A percentile compares a stretch with the other conserved stretches of the same genome.
These are phyloP conservation scores for Glonium stellatum DNA, from an alignment of 495 filamentous ascomycete genomes.

Conservation along the genomic window DNA sequence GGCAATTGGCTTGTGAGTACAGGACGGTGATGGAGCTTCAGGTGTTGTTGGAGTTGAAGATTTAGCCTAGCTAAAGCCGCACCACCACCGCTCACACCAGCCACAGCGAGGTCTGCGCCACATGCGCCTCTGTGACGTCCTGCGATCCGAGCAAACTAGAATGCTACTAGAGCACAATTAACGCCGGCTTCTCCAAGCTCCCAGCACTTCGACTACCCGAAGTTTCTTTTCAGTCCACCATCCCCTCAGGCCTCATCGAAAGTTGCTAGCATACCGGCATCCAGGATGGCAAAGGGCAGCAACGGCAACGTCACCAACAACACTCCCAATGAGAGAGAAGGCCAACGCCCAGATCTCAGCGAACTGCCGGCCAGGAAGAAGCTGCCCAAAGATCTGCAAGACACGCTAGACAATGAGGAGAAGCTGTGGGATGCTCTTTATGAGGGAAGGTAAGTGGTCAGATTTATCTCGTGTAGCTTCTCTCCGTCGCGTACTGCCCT, in stretches of 20 bases:
- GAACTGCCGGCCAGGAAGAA: slow-evolving; percentile 52
- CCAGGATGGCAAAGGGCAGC: slow-evolving; percentile 24
- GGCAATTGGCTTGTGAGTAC: slow-evolving; percentile 24
- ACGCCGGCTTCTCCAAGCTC: too few species aligned
- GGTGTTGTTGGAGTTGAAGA: slow-evolving; percentile 4
- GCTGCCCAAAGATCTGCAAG: slow-evolving; percentile 64
- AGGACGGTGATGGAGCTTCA: slow-evolving; percentile 11
- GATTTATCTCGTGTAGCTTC: background rate
- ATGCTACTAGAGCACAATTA: too few species aligned
- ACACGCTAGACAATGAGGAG: slow-evolving; percentile 68
- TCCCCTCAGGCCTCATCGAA: too few species aligned
- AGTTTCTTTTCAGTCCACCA: too few species aligned
- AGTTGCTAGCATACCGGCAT: too few species aligned
- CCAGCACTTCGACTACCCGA: too few species aligned
- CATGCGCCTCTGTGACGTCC: background rate
- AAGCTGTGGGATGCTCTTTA: slow-evolving; percentile 71
- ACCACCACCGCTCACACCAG: too few species aligned
- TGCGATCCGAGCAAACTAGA: background rate
- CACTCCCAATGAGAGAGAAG: slow-evolving; percentile 32
- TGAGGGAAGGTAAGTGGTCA: slow-evolving; percentile 69
- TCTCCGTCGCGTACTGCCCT: slow-evolving; percentile 3
- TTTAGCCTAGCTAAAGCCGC: background rate
- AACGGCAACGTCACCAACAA: slow-evolving; percentile 19
- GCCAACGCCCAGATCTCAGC: slow-evolving; percentile 36
- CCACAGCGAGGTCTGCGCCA: background rate